Conservation (phyloP, 345 rosid genomes). For the Lepidium sativum region DNA sequence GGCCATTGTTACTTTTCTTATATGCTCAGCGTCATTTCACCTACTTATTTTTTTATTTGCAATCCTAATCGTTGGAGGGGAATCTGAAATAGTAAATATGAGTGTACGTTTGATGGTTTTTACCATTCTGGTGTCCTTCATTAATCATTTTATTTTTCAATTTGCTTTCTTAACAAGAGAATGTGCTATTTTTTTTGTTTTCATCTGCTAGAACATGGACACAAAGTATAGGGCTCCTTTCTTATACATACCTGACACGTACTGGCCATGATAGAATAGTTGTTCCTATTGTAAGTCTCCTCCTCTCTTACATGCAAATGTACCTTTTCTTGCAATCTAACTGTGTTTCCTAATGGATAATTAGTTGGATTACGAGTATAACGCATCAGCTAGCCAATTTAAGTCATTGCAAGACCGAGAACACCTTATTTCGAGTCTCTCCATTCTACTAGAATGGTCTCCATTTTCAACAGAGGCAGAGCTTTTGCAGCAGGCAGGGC, state of each 20-base stretch:
- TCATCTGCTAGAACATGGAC: conserved; percentile 43
- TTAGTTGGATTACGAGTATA: conserved; percentile 76
- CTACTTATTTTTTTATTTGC: not conserved
- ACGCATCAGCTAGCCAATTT: conserved; percentile 30
- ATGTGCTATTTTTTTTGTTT: conserved; percentile 11
- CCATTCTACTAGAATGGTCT: conserved; percentile 76
- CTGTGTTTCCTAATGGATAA: not conserved
- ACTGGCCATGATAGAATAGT: conserved; percentile 80
- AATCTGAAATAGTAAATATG: not conserved
- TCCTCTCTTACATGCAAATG: not conserved
- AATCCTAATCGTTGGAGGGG: not conserved
- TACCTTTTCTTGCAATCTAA: not conserved
- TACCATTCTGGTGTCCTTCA: not conserved
- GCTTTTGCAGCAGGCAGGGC: conserved; percentile 81
- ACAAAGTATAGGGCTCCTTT: conserved; percentile 83
- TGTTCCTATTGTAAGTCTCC: conserved; percentile 81
- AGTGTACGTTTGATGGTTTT: not conserved
- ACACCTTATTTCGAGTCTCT: conserved; percentile 53
- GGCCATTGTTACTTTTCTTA: not conserved
- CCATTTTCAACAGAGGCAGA: conserved; percentile 80
- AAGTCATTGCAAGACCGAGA: conserved; percentile 45
- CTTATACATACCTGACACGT: conserved; percentile 70
- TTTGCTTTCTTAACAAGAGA: not conserved
- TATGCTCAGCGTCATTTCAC: not conserved
- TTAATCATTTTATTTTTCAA: not conserved